phyloP scores from a whole-genome alignment of 2,329 filamentous ascomycete genomes.

The Trichoderma oligosporum region DNA sequence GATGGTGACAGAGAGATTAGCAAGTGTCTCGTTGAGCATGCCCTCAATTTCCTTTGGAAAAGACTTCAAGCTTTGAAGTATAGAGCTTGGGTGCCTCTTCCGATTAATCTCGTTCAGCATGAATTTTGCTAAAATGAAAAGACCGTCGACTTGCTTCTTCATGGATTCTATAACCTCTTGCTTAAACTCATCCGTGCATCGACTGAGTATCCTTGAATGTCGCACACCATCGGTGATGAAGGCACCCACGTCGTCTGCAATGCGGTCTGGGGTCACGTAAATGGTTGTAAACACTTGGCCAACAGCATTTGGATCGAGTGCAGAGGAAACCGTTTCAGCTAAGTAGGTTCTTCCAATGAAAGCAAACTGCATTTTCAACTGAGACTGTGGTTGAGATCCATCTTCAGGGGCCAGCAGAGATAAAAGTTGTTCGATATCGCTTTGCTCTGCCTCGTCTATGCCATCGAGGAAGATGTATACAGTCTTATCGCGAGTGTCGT shows the following conservation, averaged over 20 bases:
- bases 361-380: constrained; percentile 35
- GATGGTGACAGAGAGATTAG: constrained; percentile 39
- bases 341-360: constrained; percentile 43
- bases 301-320: constrained; percentile 33
- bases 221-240: constrained; percentile 42
- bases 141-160: constrained; percentile 41
- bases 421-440: constrained; percentile 38
- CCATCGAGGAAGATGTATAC: constrained; percentile 46
- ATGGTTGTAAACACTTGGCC: constrained; percentile 38
- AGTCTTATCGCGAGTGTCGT: constrained; percentile 32
- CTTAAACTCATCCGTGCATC: constrained; percentile 32
- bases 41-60: constrained; percentile 45
- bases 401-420: constrained; percentile 32
- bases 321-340: constrained; percentile 35
- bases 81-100: constrained; percentile 44
- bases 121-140: constrained; percentile 48
- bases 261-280: constrained; percentile 42
- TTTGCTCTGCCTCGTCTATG: constrained; percentile 42
- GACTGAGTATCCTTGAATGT: constrained; percentile 37
- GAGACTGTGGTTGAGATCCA: constrained; percentile 7
- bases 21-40: constrained; percentile 40
- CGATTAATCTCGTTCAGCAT: constrained; percentile 48
- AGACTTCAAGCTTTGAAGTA: constrained; percentile 40
- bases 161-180: constrained; percentile 39
- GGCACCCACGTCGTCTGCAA: constrained; percentile 39